phyloP scores from a whole-genome alignment of 2,329 filamentous ascomycete genomes.

The Phyllosticta ampelicida region DNA sequence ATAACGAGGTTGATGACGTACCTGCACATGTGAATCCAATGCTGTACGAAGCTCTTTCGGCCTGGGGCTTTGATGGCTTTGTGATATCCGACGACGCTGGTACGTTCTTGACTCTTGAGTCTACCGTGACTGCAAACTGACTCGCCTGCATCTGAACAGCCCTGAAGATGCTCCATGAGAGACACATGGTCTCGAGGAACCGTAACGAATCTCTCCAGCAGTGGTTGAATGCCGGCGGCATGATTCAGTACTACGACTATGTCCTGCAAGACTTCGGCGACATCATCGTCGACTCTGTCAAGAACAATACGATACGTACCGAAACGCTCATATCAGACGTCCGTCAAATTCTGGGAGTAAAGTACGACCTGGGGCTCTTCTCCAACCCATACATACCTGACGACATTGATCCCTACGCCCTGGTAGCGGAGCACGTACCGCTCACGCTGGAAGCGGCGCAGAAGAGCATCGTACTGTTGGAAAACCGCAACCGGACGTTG shows the following conservation, averaged over 20 bases:
- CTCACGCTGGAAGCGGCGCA: conserved; percentile 34
- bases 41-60: conserved; percentile 28
- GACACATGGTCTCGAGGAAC: not conserved
- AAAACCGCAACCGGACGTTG: conserved; percentile 32
- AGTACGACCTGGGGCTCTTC: conserved; percentile 37
- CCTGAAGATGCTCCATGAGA: not conserved
- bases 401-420: conserved; percentile 23
- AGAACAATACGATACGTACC: conserved; percentile 27
- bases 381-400: conserved; percentile 28
- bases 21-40: conserved; percentile 31
- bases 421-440: conserved; percentile 27
- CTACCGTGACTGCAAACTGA: not conserved
- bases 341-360: conserved; percentile 29
- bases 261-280: conserved; percentile 30
- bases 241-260: conserved; percentile 38
- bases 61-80: conserved; percentile 34
- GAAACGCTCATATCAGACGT: conserved; percentile 29
- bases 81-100: conserved; percentile 35
- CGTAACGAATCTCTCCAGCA: conserved; percentile 20
- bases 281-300: conserved; percentile 21
- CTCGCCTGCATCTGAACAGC: not conserved
- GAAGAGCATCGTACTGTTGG: conserved; percentile 33
- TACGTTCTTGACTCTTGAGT: conserved; percentile 11
- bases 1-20: conserved; percentile 34
- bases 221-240: conserved; percentile 37